Conservation (phyloP, 768 basidiomycete species). For the Phlebiopsis flavidoalba region DNA sequence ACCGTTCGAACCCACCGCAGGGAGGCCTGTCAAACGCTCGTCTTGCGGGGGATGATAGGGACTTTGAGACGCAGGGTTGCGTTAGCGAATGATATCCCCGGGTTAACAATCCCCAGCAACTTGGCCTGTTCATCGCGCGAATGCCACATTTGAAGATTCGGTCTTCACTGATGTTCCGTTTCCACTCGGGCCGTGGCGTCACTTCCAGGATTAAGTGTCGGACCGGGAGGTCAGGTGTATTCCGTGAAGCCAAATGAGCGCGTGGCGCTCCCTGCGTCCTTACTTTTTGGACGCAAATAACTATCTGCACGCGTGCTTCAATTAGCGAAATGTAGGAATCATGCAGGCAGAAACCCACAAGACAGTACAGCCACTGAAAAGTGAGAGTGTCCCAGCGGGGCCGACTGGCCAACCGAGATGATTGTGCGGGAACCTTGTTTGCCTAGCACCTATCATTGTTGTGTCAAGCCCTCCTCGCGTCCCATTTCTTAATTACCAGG, state of each 20-base stretch:
- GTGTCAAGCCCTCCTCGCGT: no score
- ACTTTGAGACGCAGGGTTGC: conserved; percentile 47
- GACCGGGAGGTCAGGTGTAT: conserved; percentile 53
- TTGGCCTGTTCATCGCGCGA: conserved; percentile 45
- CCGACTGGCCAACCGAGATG: conserved; percentile 46
- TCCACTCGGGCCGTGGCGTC: conserved; percentile 20
- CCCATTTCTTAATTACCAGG: no score
- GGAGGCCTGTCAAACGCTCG: conserved; percentile 35
- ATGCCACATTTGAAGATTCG: conserved; percentile 45
- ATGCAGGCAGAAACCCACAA: conserved; percentile 32
- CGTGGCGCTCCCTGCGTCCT: conserved; percentile 26
- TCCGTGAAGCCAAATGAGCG: conserved; percentile 59
- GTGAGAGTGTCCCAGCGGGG: conserved; percentile 31
- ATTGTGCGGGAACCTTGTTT: conserved; percentile 36
- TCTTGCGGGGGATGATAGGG: conserved; percentile 20
- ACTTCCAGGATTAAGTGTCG: conserved; percentile 32
- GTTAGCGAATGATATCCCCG: conserved; percentile 39
- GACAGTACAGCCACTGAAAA: conserved; percentile 54
- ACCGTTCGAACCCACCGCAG: conserved; percentile 42
- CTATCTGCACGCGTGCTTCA: conserved; percentile 31
- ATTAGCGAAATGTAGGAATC: not conserved
- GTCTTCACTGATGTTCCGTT: conserved; percentile 44
- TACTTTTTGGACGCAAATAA: conserved; percentile 35
- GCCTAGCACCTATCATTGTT: conserved; percentile 22
- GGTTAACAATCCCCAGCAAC: conserved; percentile 32